Evolutionary conservation across 495 filamentous ascomycete species (phyloP).

Genomic region (Hyaloscypha finlandica): DNA sequence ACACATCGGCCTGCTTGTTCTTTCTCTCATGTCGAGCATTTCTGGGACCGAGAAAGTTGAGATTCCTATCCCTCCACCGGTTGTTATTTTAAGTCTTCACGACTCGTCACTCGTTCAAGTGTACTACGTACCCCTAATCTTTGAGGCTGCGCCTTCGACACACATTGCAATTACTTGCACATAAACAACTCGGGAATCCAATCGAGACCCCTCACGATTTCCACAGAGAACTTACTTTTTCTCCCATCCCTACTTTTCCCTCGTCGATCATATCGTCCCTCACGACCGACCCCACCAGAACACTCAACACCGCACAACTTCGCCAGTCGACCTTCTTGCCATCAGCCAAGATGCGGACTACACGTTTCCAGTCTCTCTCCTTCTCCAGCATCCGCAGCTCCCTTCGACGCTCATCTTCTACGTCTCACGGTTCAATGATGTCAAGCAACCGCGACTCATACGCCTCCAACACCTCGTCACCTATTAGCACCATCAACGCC

Average conservation of each 20-base stretch:
- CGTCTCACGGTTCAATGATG: conserved; percentile 36
- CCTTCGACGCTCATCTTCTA: conserved; percentile 39
- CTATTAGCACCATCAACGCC: conserved; percentile 48
- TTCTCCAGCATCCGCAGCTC: conserved; percentile 52
- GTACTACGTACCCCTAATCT: conserved; percentile 18
- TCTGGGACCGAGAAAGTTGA: background rate
- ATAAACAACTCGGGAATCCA: background rate
- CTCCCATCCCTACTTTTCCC: background rate
- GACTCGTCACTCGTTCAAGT: conserved; percentile 34
- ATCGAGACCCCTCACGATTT: background rate
- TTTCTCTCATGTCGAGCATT: conserved; percentile 9
- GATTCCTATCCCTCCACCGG: conserved; percentile 2
- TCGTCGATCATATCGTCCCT: background rate
- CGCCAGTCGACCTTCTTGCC: background rate
- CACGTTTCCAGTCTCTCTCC: conserved; percentile 52
- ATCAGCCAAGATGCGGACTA: conserved; percentile 29
- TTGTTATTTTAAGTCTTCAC: conserved; percentile 18
- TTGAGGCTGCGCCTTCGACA: conserved; percentile 29
- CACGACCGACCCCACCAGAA: background rate
- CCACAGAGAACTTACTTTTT: background rate
- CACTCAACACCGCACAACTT: background rate
- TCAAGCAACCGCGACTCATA: conserved; percentile 41
- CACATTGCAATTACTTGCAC: conserved; percentile 1
- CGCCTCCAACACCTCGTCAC: conserved; percentile 42
- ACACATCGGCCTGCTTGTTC: conserved; percentile 15